A percentile compares a stretch with the other conserved stretches of the same genome.
Conservation (phyloP, 495 filamentous ascomycete species). For the Terfezia claveryi region DNA sequence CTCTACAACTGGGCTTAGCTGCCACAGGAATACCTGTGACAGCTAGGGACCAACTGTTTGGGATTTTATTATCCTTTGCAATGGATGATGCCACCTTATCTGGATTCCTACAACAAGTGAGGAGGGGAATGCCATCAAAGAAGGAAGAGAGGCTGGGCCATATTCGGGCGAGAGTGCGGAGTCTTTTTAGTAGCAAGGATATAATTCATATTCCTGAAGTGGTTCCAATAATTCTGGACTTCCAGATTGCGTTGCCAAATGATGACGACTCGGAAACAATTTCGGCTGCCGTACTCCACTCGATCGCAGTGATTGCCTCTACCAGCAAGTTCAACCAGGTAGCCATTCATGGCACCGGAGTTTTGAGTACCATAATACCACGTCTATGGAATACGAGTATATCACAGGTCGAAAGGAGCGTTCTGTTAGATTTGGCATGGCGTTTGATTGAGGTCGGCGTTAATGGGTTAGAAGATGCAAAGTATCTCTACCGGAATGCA, state of each 20-base stretch:
- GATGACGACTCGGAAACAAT: constrained; percentile 26
- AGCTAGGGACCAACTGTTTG: constrained; percentile 57
- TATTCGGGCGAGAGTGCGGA: constrained; percentile 24
- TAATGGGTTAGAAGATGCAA: constrained; percentile 53
- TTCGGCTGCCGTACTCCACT: constrained; percentile 37
- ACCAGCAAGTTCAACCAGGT: constrained; percentile 53
- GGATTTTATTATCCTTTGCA: constrained; percentile 60
- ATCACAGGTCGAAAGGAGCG: constrained; percentile 29
- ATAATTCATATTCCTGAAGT: constrained; percentile 41
- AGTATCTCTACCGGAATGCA: constrained; percentile 48
- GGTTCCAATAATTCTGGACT: constrained; percentile 38
- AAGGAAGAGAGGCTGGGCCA: constrained; percentile 16
- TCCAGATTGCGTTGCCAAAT: constrained; percentile 39
- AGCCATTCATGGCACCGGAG: constrained; percentile 53
- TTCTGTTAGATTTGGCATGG: constrained; percentile 37
- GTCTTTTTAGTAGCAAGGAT: constrained; percentile 32
- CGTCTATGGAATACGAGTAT: constrained; percentile 35
- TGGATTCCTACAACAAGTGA: constrained; percentile 19
- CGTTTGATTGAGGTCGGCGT: constrained; percentile 46
- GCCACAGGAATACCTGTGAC: constrained; percentile 34
- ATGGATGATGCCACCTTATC: constrained; percentile 40
- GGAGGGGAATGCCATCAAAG: constrained; percentile 4
- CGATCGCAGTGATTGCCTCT: constrained; percentile 29
- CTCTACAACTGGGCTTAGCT: constrained; percentile 46
- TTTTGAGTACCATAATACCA: constrained; percentile 50